A percentile compares a stretch with the other conserved stretches of the same genome.
Evolutionary conservation across 2,329 filamentous ascomycete species (phyloP).

Genomic region (Fusarium sp.): DNA sequence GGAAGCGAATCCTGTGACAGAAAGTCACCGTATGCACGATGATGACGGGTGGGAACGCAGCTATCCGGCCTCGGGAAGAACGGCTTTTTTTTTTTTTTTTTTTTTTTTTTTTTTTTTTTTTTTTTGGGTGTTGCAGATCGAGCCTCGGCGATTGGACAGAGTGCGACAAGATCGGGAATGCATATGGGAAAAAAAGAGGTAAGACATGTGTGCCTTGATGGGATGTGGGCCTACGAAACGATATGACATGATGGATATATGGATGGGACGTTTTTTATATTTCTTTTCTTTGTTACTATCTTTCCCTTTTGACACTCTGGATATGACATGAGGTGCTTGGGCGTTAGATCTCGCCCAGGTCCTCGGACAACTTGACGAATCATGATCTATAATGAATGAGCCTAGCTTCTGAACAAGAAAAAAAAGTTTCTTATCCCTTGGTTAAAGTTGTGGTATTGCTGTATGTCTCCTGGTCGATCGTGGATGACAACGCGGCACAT

Average conservation of each 20-base stretch:
- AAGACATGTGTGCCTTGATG: slow-evolving; percentile 15
- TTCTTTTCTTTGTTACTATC: background rate
- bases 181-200: slow-evolving; percentile 16
- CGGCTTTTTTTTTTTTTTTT: slow-evolving; percentile 36
- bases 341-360: slow-evolving; percentile 18
- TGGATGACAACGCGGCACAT: background rate
- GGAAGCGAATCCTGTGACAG: slow-evolving; percentile 12
- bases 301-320: slow-evolving; percentile 11
- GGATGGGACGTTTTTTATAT: background rate
- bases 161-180: slow-evolving; percentile 18
- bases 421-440: background rate
- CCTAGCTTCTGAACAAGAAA: background rate
- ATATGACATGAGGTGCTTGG: slow-evolving; percentile 14
- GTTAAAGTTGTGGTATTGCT: too few species aligned
- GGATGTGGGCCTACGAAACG: slow-evolving; percentile 11
- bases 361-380: slow-evolving; percentile 44
- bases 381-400: slow-evolving; percentile 42
- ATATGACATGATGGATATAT: slow-evolving; percentile 17
- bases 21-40: slow-evolving; percentile 41
- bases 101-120: slow-evolving; percentile 25
- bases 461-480: background rate
- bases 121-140: slow-evolving; percentile 36
- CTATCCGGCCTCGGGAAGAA: slow-evolving; percentile 42
- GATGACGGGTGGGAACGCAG: slow-evolving; percentile 38
- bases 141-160: slow-evolving; percentile 37